Base-by-base conservation (phyloP, 176 grass and related monocot species). In the Alopecurus myosuroides region DNA sequence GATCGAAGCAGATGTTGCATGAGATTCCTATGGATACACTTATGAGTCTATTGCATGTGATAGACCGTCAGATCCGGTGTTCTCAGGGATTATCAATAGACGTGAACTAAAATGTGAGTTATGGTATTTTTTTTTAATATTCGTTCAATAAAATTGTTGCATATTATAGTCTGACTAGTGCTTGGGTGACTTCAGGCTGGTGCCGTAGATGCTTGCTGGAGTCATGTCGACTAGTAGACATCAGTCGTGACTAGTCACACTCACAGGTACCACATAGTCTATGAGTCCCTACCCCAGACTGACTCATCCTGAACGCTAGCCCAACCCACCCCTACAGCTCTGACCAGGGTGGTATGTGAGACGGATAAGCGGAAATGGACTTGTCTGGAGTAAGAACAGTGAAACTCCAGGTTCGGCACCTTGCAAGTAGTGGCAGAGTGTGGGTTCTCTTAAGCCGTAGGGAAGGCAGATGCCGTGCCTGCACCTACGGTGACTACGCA, bases 61-160 rank as follows among this genome's bases (percentile, higher is more conserved):
- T 99, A 82, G 97, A 99, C 64, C 90, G 86, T 55, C 97, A 96
- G 58, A 96, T 99, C 71, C 88, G 88, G 69, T 99, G 76, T 82
- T 92, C 97, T 64, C 97, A 99, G 89, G 94, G 97, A 75, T 82
- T 96, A 65, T 99, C 94, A 35, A 81, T 92, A 77, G 97, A 99
- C 22, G 64, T 45, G 42, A 97, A 94, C 55, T 94, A 97, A 77
- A 94, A 94, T 86, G 97, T 99, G 88, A 94, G 87, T 57, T 76
- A 31, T 64, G 61, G 29, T 34, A 64, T 34, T 17, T 31, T 15
- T 33, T n/a, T 62, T 57, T 25, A 17, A 19, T 9, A 85, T 45
- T 60, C 7, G 2, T 51, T 70, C 41, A 71, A 39, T 42, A 70
- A 48, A 65, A 48, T 75, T 89, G 39, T 62, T 84, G 48, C 76